Base-by-base conservation (phyloP, 2,329 filamentous ascomycete genomes). In the Sordariomycetes sp. region DNA sequence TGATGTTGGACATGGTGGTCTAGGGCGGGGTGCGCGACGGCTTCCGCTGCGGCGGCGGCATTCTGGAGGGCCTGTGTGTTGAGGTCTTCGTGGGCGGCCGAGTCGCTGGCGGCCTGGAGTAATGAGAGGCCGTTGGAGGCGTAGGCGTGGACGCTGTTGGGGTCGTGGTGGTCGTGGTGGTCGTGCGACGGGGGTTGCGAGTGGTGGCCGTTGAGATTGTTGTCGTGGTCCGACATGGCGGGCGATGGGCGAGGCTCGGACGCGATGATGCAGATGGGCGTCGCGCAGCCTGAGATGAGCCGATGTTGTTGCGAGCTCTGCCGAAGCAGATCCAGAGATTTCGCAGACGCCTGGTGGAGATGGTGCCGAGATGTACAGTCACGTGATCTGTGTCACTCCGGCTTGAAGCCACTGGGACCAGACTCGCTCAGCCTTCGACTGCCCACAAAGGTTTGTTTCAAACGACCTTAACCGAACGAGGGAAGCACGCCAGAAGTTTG, bases 41-140 rank as follows among this genome's bases (percentile, higher is more conserved):
- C 50, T 19, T 58, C 55, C 24, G 53, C 51, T 20, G 57, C 55
- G 28, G 51, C 55, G 19, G 55, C 58, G 21, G 58, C 59, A 49
- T 59, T 48, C 30, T 63, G 58, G 5, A 62, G 46, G 32, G 55
- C 55, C 38, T 59, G 57, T 6, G 55, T 48, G 24, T 59, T 56
- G 62, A 51, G 28, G 58, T 34, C 30, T 28, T 23, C 14, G 29
- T 33, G 9, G 24, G 55, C 39, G 20, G 61, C 61, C 15, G 61
- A 62, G 39, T 64, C 61, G 39, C 58, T 64, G 28, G 61, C 62
- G 15, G 61, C 62, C 40, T 66, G 62, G 21, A 66, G 54, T 35
- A 64, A 63, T 43, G 64, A 59, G 30, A 66, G 54, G 21, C 62
- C 60, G 46, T 65, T 66, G 47, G 58, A 64, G 33, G 61, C 61